Evolutionary conservation across 176 grass and related monocot species (phyloP).

Genomic region (Carex parvula): DNA sequence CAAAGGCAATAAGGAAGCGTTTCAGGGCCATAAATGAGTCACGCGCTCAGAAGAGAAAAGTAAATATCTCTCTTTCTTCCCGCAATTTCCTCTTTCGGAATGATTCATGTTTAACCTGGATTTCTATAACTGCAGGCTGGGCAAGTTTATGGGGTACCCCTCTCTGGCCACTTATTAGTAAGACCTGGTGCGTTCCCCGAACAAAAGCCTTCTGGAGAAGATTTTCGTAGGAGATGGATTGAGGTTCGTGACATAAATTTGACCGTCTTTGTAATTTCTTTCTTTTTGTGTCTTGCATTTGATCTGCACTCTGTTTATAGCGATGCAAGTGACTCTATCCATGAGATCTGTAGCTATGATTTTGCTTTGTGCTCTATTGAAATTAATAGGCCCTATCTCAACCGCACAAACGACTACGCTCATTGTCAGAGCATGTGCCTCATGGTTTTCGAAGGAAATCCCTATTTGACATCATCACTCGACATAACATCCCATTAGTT

Average conservation of each 20-base stretch:
- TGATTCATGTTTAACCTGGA: slow-evolving; percentile 26
- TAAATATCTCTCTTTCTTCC: slow-evolving; percentile 27
- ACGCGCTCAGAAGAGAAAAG: slow-evolving; percentile 97
- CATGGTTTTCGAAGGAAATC: slow-evolving; percentile 97
- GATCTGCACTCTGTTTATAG: background rate
- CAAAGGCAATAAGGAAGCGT: slow-evolving; percentile 74
- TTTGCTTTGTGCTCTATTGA: slow-evolving; percentile 27
- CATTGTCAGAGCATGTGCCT: slow-evolving; percentile 80
- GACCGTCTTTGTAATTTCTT: background rate
- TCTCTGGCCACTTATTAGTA: slow-evolving; percentile 74
- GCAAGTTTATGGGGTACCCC: slow-evolving; percentile 97
- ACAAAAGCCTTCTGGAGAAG: slow-evolving; percentile 84
- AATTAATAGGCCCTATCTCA: slow-evolving; percentile 72
- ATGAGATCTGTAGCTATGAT: background rate
- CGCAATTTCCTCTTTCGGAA: slow-evolving; percentile 17
- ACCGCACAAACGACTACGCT: slow-evolving; percentile 64
- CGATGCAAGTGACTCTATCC: background rate
- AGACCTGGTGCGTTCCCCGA: slow-evolving; percentile 86
- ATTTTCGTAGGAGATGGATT: slow-evolving; percentile 80
- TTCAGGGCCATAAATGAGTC: slow-evolving; percentile 97
- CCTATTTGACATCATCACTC: slow-evolving; percentile 91
- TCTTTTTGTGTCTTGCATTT: background rate
- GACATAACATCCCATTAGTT: slow-evolving; percentile 76
- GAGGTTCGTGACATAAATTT: slow-evolving; percentile 51
- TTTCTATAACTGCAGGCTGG: slow-evolving; percentile 59